These are phyloP conservation scores for Starmerella sp. DNA, from an alignment of 805 yeast genomes.

Conservation along the genomic window DNA sequence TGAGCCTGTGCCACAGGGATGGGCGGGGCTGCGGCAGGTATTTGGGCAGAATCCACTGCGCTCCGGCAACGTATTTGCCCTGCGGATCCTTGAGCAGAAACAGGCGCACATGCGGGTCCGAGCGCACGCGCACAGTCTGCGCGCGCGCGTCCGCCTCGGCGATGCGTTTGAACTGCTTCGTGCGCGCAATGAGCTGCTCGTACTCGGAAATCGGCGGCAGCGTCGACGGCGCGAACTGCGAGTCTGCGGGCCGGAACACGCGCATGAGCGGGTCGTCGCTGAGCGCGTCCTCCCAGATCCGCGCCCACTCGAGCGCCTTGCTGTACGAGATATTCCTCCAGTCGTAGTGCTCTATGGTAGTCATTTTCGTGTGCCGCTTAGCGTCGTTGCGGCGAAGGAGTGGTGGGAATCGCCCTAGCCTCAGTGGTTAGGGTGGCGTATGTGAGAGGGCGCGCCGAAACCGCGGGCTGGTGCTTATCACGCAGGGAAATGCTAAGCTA, in stretches of 20 bases:
- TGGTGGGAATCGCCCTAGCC: neutral
- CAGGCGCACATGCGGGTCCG: neutral
- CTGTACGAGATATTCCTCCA: neutral
- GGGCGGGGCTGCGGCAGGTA: conserved; percentile 4
- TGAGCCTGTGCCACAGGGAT: neutral
- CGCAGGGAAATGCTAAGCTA: too few relatives aligned
- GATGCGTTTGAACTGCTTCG: neutral
- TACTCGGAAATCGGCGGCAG: conserved; percentile 7
- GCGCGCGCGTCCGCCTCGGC: neutral
- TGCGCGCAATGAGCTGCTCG: conserved; percentile 6
- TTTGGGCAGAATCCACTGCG: conserved; percentile 5
- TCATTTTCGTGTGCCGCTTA: neutral
- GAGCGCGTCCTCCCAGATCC: conserved; percentile 4
- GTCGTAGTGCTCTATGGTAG: neutral
- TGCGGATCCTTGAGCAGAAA: conserved; percentile 3
- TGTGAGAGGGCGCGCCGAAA: too few relatives aligned
- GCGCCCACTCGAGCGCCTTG: neutral
- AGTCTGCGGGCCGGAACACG: neutral
- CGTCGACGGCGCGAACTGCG: neutral
- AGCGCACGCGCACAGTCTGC: neutral
- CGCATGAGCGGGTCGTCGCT: conserved; percentile 4
- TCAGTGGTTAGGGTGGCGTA: neutral
- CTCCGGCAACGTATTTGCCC: conserved; percentile 7
- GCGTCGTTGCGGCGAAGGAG: neutral
- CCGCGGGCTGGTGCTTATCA: too few relatives aligned